A percentile compares a stretch with the other conserved stretches of the same genome.
These are phyloP conservation scores for Trichophyton equinum DNA, from an alignment of 2,329 filamentous ascomycete genomes.

Conservation along the genomic window DNA sequence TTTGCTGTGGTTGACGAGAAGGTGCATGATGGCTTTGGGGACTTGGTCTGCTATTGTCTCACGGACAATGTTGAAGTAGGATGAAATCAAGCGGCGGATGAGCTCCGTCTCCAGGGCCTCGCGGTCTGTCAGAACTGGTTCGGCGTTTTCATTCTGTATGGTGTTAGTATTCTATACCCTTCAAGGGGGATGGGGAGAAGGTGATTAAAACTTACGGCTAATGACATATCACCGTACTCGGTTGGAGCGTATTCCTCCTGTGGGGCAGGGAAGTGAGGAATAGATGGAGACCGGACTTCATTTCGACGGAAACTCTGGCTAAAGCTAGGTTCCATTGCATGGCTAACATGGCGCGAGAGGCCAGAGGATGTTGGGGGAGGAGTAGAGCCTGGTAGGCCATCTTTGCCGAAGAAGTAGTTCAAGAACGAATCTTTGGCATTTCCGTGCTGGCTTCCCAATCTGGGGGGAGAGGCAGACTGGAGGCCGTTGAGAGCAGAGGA, in stretches of 20 bases:
- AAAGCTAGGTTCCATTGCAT: constrained; percentile 67
- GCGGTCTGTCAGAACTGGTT: constrained; percentile 83
- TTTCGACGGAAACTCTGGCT: constrained; percentile 65
- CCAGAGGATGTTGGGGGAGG: constrained; percentile 26
- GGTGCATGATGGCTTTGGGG: constrained; percentile 96
- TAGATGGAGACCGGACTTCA: constrained; percentile 35
- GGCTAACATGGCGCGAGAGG: constrained; percentile 56
- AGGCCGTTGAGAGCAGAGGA: constrained; percentile 55
- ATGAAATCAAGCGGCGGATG: constrained; percentile 89
- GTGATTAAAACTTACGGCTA: constrained; percentile 33
- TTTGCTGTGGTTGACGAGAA: constrained; percentile 96
- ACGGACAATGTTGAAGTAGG: constrained; percentile 97
- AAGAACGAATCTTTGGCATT: constrained; percentile 81
- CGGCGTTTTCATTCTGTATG: constrained; percentile 38
- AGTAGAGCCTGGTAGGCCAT: constrained; percentile 48
- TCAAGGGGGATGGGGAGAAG: constrained; percentile 13
- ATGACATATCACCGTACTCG: constrained; percentile 29
- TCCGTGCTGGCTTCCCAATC: constrained; percentile 47
- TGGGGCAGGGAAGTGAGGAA: constrained; percentile 36
- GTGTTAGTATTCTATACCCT: constrained; percentile 15
- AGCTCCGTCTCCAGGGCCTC: constrained; percentile 96
- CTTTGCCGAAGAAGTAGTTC: constrained; percentile 98
- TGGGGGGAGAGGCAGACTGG: constrained; percentile 47
- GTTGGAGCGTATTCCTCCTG: constrained; percentile 29
- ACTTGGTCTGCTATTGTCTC: constrained; percentile 98